Evolutionary conservation across 805 yeast species (phyloP), one percentile per base, ranked within the genome.

Genomic region (Starmera pachycereana): DNA sequence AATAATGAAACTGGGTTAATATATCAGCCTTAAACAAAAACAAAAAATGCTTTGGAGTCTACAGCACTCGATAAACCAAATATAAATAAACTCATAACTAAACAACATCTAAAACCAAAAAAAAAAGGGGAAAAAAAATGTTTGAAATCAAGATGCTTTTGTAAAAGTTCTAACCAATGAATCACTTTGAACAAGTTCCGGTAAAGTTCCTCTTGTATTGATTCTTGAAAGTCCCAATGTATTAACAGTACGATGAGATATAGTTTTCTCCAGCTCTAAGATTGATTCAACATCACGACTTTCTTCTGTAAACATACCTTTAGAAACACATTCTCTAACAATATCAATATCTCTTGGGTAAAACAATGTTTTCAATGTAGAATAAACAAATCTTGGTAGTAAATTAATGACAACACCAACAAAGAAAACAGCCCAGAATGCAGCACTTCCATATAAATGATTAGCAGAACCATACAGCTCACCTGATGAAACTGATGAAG

Each of bases 311-410:
- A 57, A 77, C 78, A 33, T 69, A 69, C 50, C 69, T 74, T 53
- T 71, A 74, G 52, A 77, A 79, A 40, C 90, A 88, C 45, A 69
- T 63, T 39, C 92, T 50, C 92, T 61, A 40, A 83, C 69, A 44
- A 83, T 78, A 50, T 83, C 90, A 46, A 78, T 62, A 58, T 83
- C 90, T 37, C 64, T 66, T 29, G 92, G 94, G 48, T 57, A 63
- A 50, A 66, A 73, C 25, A 78, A 55, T 37, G 71, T 72, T 45
- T 62, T 66, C 40, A 67, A 56, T 46, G 69, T 69, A 56, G 76
- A 85, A 52, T 65, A 72, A 4, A 74, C 61, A 49, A 80, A 75
- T 48, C 89, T 69, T 10, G 94, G 94, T 8, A 81, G 47, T 46
- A 83, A 55, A 57, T 86, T 80, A 38, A 69, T 62, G 35, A 78